phyloP scores from a whole-genome alignment of 495 filamentous ascomycete genomes.

The Cladorrhinum samala region DNA sequence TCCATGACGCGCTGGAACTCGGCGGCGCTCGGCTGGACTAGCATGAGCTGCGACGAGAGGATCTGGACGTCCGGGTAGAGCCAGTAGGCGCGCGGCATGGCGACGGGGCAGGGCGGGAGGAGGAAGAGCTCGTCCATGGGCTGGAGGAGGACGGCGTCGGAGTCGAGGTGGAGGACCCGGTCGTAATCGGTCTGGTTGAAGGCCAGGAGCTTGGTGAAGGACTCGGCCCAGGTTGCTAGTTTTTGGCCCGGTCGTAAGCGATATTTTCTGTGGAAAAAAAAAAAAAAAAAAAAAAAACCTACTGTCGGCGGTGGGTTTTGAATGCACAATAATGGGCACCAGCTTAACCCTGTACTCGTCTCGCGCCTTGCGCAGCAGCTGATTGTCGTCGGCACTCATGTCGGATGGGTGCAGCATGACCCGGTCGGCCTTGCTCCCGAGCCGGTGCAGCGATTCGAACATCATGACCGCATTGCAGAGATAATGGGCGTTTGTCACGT shows the following conservation, averaged over 20 bases:
- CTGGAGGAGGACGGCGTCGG: conserved; percentile 57
- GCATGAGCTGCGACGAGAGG: conserved; percentile 57
- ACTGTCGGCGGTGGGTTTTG: conserved; percentile 39
- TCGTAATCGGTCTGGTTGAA: conserved; percentile 65
- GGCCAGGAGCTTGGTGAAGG: conserved; percentile 62
- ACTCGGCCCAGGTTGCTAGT: conserved; percentile 54
- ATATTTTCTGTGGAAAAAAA: neutral
- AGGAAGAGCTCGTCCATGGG: conserved; percentile 71
- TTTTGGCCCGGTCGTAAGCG: conserved; percentile 11
- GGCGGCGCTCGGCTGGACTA: conserved; percentile 54
- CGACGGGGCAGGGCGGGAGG: conserved; percentile 52
- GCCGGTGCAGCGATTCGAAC: conserved; percentile 55
- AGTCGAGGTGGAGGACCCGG: conserved; percentile 64
- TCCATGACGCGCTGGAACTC: conserved; percentile 51
- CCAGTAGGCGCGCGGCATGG: conserved; percentile 72
- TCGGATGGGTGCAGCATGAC: conserved; percentile 59
- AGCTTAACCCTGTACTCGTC: conserved; percentile 56
- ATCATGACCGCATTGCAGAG: conserved; percentile 76
- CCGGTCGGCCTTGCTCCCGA: conserved; percentile 58
- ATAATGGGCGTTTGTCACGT: conserved; percentile 61
- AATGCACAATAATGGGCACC: conserved; percentile 54
- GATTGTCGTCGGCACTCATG: conserved; percentile 50
- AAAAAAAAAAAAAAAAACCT: conserved; percentile 6
- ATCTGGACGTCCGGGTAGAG: conserved; percentile 45
- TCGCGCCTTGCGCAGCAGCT: conserved; percentile 53